Evolutionary conservation across 2,329 filamentous ascomycete genomes (phyloP).

Genomic region (Fusarium tanahbumbuense): DNA sequence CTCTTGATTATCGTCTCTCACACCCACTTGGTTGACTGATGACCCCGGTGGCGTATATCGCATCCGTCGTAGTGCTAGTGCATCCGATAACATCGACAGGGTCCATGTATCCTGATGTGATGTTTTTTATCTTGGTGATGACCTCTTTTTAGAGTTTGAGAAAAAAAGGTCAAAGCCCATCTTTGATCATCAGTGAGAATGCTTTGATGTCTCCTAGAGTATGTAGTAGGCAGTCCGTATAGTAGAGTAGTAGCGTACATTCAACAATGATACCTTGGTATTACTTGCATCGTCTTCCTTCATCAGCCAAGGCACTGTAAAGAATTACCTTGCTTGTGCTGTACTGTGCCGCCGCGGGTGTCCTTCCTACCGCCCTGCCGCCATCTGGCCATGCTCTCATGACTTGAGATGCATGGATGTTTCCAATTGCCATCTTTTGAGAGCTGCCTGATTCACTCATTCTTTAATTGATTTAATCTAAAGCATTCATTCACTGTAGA

Average conservation of each 20-base stretch:
- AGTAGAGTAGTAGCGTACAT: not conserved
- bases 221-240: not conserved
- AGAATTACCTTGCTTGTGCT: slow-evolving; percentile 3
- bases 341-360: slow-evolving; percentile 34
- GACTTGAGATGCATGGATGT: slow-evolving; percentile 12
- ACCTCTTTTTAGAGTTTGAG: slow-evolving; percentile 13
- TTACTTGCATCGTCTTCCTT: slow-evolving; percentile 25
- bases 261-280: slow-evolving; percentile 21
- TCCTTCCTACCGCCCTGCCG: slow-evolving; percentile 38
- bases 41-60: slow-evolving; percentile 33
- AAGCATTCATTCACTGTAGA: not conserved
- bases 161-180: not conserved
- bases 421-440: slow-evolving; percentile 2
- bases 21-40: slow-evolving; percentile 6
- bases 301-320: slow-evolving; percentile 7
- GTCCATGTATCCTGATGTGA: slow-evolving; percentile 9
- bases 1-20: slow-evolving; percentile 11
- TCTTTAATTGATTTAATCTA: not conserved
- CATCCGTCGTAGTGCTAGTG: slow-evolving; percentile 5
- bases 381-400: slow-evolving; percentile 10
- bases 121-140: not conserved
- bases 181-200: not conserved
- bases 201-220: not conserved
- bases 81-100: slow-evolving; percentile 31
- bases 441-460: not conserved